These are phyloP conservation scores for Saksenaea oblongispora DNA, from an alignment of 371 early-diverging fungal species.

Conservation along the genomic window DNA sequence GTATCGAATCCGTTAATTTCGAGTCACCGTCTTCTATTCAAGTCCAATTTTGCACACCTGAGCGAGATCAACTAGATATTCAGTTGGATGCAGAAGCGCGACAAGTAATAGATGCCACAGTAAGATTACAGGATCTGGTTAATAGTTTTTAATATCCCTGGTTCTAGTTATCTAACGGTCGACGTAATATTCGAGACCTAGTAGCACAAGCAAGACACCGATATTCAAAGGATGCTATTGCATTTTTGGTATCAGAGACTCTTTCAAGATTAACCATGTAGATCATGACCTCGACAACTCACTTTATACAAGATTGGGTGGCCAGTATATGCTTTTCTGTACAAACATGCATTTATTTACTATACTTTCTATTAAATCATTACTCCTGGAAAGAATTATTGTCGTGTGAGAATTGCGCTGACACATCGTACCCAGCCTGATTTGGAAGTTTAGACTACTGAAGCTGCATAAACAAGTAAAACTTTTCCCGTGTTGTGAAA, in stretches of 20 bases:
- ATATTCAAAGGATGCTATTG: background rate
- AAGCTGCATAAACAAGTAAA: background rate
- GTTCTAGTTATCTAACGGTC: background rate
- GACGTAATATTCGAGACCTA: background rate
- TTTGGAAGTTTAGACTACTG: too few species aligned
- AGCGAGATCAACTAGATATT: background rate
- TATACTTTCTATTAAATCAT: background rate
- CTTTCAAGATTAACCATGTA: background rate
- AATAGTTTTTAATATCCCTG: too few species aligned
- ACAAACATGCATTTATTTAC: background rate
- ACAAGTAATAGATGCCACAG: background rate
- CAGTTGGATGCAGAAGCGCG: background rate
- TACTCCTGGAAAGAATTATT: background rate
- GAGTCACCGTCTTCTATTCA: background rate
- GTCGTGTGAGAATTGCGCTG: too few species aligned
- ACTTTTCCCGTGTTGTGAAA: background rate
- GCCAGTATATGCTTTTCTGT: background rate
- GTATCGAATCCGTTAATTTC: constrained; percentile 1
- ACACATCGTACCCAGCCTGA: too few species aligned
- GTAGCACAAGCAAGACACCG: constrained; percentile 2
- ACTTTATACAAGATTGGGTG: constrained; percentile 10
- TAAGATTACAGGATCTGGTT: too few species aligned
- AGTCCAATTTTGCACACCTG: background rate
- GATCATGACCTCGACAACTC: background rate
- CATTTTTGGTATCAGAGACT: too few species aligned